Percentiles rank a stretch among this genome's conserved stretches.
Conservation (phyloP, 352 stramenopile genomes). For the Plasmopara halstedii region DNA sequence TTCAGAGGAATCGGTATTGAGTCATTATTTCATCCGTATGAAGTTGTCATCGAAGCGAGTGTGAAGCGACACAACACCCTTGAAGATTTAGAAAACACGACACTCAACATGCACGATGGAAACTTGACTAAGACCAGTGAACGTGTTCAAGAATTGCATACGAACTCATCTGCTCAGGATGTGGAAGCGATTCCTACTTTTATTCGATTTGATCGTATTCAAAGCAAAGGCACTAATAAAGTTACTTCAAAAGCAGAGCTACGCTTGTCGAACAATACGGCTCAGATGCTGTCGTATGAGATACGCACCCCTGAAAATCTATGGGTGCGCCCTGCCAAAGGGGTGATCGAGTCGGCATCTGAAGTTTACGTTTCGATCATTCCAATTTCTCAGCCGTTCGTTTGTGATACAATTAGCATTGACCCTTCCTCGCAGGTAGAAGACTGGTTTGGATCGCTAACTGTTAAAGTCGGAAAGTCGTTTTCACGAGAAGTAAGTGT, state of each 20-base stretch:
- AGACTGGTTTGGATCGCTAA: conserved; percentile 64
- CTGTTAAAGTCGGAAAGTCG: conserved; percentile 38
- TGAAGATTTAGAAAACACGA: neutral
- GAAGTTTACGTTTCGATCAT: conserved; percentile 37
- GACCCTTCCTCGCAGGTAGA: conserved; percentile 11
- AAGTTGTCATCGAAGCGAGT: conserved; percentile 80
- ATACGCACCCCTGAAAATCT: conserved; percentile 53
- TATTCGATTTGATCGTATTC: conserved; percentile 40
- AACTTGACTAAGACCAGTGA: conserved; percentile 1
- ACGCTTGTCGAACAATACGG: conserved; percentile 53
- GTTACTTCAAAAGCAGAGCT: conserved; percentile 24
- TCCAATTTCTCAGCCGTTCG: conserved; percentile 48
- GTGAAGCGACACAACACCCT: conserved; percentile 26
- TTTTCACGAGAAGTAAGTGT: conserved; percentile 61
- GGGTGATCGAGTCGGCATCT: conserved; percentile 37
- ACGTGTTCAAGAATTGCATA: conserved; percentile 42
- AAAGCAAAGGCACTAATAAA: conserved; percentile 17
- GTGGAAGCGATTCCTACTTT: conserved; percentile 57
- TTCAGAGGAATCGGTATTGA: conserved; percentile 68
- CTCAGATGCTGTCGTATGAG: conserved; percentile 38
- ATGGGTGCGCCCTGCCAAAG: conserved; percentile 30
- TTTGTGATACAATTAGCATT: conserved; percentile 4
- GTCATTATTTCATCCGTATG: conserved; percentile 58
- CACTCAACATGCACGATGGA: neutral
- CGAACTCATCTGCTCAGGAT: conserved; percentile 30